Base-by-base conservation (phyloP, 2,329 filamentous ascomycete genomes). In the Phyllosticta citribraziliensis region DNA sequence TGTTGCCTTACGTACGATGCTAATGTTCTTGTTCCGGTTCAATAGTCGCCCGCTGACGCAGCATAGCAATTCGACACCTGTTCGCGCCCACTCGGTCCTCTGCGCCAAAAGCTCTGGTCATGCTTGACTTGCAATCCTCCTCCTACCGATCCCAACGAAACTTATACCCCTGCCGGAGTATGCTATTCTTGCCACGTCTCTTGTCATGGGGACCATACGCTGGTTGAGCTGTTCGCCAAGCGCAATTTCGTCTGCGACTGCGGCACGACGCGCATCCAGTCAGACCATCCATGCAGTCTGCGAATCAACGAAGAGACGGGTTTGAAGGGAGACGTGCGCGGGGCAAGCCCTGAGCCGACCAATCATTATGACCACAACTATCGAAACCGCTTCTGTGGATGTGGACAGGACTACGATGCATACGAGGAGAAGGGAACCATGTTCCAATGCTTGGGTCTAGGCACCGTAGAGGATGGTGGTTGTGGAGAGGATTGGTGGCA, bases 401-500 rank as follows among this genome's bases (percentile, higher is more conserved):
- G 94, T 70, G 84, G 84, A 30, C 88, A 92, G 69, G 85, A 92
- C 63, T 99, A 99, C 71, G 88, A 97, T 71, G 85, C 93, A 0
- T 84, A 93, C 55, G 81, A 89, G 70, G 91, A 99, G 72, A 95
- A 93, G 67, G 93, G 93, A 0, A 97, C 92, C 50, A 99, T 99
- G 94, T 99, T 95, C 67, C 94, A 99, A 73, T 99, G 94, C 70
- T 74, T 97, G 2, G 93, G 93, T 0, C 78, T 97, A 0, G 91
- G 91, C 0, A 88, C 85, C 0, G 80, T 83, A 12, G 88, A 93
- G 66, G 86, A 87, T 1, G 92, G 92, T 17, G 93, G 92, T 4
- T 97, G 93, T 74, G 93, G 93, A 12, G 93, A 97, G 76, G 93
- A 97, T 70, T 97, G 93, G 93, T 97, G 91, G 82, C 93, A 97